These are phyloP conservation scores for Hypoxylon fuscum DNA, from an alignment of 495 filamentous ascomycete genomes.

Conservation along the genomic window DNA sequence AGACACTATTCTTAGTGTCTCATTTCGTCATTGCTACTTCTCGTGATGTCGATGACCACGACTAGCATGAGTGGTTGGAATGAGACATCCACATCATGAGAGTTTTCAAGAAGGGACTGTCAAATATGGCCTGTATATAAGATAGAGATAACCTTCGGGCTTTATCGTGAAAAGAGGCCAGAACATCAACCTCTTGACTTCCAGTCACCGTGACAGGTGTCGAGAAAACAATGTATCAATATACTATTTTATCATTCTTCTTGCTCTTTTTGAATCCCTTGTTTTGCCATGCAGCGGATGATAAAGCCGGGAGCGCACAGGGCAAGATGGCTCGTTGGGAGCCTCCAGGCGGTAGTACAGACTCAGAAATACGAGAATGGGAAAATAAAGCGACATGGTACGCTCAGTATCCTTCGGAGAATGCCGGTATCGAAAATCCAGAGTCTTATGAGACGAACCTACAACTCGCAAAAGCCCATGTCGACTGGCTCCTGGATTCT, in stretches of 20 bases:
- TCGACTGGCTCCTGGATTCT: not conserved
- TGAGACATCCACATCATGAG: not conserved
- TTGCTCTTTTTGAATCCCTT: not conserved
- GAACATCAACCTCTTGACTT: not conserved
- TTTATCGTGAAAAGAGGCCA: not conserved
- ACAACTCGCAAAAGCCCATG: not conserved
- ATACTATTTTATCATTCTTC: not conserved
- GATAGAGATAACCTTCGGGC: not conserved
- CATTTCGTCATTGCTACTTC: not conserved
- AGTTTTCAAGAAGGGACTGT: not conserved
- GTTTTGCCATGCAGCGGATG: not conserved
- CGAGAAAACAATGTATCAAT: not conserved
- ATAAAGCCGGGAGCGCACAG: not conserved
- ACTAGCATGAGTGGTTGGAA: not conserved
- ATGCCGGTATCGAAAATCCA: not conserved
- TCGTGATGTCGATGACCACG: not conserved
- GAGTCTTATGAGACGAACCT: not conserved
- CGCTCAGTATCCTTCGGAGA: not conserved
- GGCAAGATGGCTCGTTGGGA: not conserved
- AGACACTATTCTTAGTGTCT: not conserved
- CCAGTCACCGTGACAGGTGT: not conserved
- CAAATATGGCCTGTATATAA: not conserved
- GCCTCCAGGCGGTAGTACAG: not conserved
- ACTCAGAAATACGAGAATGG: not conserved
- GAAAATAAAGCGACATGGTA: not conserved